phyloP scores from a whole-genome alignment of 768 basidiomycete genomes.

The Termitomyces sp. region DNA sequence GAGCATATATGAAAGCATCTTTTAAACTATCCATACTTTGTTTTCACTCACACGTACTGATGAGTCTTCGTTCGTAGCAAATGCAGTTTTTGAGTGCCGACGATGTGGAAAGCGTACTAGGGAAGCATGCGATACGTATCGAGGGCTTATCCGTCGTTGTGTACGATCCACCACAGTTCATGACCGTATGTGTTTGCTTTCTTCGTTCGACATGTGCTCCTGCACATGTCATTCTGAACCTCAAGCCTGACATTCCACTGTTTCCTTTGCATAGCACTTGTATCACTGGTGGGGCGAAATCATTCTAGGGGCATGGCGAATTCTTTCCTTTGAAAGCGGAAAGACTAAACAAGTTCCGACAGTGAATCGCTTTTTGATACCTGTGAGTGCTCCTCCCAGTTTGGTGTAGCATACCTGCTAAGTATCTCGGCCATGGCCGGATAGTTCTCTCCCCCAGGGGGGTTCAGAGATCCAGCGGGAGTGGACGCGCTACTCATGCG shows the following conservation, averaged over 20 bases:
- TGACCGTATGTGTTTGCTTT: constrained; percentile 15
- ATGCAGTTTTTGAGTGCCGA: constrained; percentile 22
- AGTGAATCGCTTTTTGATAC: constrained; percentile 32
- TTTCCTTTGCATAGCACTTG: constrained; percentile 29
- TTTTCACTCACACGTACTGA: constrained; percentile 1
- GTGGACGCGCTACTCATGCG: constrained; percentile 65
- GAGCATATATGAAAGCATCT: constrained; percentile 5
- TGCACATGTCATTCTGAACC: not conserved
- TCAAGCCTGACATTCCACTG: not conserved
- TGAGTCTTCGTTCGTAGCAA: constrained; percentile 17
- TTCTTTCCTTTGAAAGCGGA: constrained; percentile 27
- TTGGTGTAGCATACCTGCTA: not conserved
- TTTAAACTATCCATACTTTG: constrained; percentile 1
- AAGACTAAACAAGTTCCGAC: constrained; percentile 16
- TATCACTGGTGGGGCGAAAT: constrained; percentile 49
- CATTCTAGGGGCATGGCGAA: constrained; percentile 38
- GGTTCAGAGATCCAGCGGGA: constrained; percentile 59
- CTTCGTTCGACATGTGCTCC: not conserved
- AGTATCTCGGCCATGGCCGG: not conserved
- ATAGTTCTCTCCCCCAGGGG: constrained; percentile 22
- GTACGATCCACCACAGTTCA: constrained; percentile 26
- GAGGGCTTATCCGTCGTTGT: constrained; percentile 23
- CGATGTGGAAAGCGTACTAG: constrained; percentile 18
- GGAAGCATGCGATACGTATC: constrained; percentile 19
- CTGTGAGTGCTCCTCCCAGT: constrained; percentile 20